Percentiles rank a stretch among this genome's conserved stretches.
Evolutionary conservation across 1,139 yeast species (phyloP).

Genomic region (Entelexis paramagnoliae): DNA sequence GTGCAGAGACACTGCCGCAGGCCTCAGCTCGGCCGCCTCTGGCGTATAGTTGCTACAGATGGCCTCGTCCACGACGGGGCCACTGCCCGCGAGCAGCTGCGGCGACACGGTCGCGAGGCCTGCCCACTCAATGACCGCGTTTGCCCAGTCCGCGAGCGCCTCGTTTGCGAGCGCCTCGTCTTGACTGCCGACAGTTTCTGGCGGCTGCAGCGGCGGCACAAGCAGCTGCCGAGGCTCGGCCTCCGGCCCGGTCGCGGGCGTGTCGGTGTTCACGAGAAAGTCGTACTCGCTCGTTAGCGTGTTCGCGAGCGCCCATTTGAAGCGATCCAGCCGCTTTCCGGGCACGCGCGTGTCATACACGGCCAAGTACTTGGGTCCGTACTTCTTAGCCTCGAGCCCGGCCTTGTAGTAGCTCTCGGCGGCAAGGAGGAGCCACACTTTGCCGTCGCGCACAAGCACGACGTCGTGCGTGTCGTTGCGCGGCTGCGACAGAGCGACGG

Average conservation of each 20-base stretch:
- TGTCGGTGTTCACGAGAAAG: conserved; percentile 6
- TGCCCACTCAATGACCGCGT: conserved; percentile 29
- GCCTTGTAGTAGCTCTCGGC: conserved; percentile 16
- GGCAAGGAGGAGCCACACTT: conserved; percentile 8
- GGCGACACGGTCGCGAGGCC: conserved; percentile 26
- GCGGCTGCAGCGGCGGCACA: conserved; percentile 11
- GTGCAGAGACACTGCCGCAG: conserved; percentile 19
- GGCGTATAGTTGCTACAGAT: conserved; percentile 26
- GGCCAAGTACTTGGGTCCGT: conserved; percentile 7
- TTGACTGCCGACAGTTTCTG: neutral
- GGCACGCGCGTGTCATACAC: conserved; percentile 22
- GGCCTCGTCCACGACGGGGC: conserved; percentile 25
- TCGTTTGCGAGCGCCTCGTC: conserved; percentile 14
- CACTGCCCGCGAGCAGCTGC: conserved; percentile 21
- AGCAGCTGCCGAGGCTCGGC: too few species aligned
- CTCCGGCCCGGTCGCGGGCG: too few species aligned
- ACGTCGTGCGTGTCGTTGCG: conserved; percentile 6
- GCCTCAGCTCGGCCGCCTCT: conserved; percentile 3
- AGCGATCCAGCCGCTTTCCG: conserved; percentile 28
- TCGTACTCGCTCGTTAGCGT: conserved; percentile 17
- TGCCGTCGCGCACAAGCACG: conserved; percentile 6
- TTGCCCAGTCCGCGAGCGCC: conserved; percentile 29
- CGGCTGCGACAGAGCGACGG: conserved; percentile 8
- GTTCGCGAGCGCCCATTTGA: conserved; percentile 36
- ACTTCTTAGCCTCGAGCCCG: conserved; percentile 17